Evolutionary conservation across 2,329 filamentous ascomycete species (phyloP), one percentile per base, ranked within the genome.

Genomic region (Fusarium piperis): DNA sequence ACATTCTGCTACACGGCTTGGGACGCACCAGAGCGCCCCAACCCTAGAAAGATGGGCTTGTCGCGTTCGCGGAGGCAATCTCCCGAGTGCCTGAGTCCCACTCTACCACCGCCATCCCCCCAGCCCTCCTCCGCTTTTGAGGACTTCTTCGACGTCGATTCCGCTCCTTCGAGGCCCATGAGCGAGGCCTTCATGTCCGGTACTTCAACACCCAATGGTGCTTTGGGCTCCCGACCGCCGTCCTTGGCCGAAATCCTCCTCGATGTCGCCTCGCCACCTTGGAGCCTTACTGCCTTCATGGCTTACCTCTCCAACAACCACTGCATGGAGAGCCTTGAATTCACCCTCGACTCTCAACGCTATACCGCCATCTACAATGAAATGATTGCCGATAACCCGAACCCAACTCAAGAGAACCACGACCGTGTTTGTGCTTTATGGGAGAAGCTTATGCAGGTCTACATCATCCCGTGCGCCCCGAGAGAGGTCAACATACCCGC

Each of bases 281-380:
- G 94, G 88, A 97, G 95, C 0, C 86, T 98, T 10, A 91, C 90
- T 67, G 95, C 95, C 33, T 98, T 98, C 82, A 98, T 96, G 90
- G 95, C 95, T 62, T 98, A 97, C 78, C 88, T 98, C 5, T 98
- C 95, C 1, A 95, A 97, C 78, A 98, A 98, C 78, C 95, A 98
- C 82, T 99, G 96, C 79, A 85, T 98, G 72, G 96, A 99, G 82
- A 98, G 95, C 2, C 86, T 99, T 39, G 96, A 98, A 79, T 99
- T 99, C 81, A 97, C 95, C 41, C 92, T 98, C 87, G 96, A 98
- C 80, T 93, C 95, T 23, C 93, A 94, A 64, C 89, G 94, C 67
- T 99, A 98, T 79, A 88, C 90, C 59, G 83, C 89, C 64, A 89
- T 89, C 62, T 84, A 88, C 74, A 77, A 81, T 26, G 83, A 88